Base-by-base conservation (phyloP, 306 rosid genomes). In the Glycine latifolia region DNA sequence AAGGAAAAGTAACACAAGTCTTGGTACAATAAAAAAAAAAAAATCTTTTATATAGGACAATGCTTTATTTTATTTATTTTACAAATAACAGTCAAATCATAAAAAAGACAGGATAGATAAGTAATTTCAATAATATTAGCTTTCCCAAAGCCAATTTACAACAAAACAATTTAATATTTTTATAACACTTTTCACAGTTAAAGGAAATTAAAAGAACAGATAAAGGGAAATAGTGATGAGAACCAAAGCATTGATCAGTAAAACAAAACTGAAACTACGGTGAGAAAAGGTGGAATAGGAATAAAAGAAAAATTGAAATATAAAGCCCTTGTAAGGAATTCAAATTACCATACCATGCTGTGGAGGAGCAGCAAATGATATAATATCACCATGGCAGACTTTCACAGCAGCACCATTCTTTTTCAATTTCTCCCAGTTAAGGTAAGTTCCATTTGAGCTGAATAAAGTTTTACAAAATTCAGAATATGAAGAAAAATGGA, bases 371-470 rank as follows among this genome's bases (percentile, higher is more conserved):
- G 97, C 87, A 83, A 94, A 90, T 16, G 99, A 93, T 77, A 95
- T 79, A 73, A 95, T 90, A 87, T 95, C 98, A 79, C 97, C 97
- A 63, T 95, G 98, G 61, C 74, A 83, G 70, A 95, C 87, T 91
- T 89, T 91, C 67, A 86, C 89, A 74, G 89, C 94, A 71, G 87
- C 81, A 58, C 84, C 82, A 49, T 58, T 89, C 90, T 88, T 95
- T 35, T 77, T 85, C 82, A 89, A 70, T 85, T 75, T 93, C 84
- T 89, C 94, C 97, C 98, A 90, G 78, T 93, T 95, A 73, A 93
- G 84, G 87, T 87, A 95, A 0, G 98, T 95, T 73, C 98, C 99
- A 82, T 95, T 95, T 4, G 91, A 91, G 87, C 97, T 93, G 92
- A 84, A 91, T 49, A 83, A 77, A 46, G 50, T 70, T 73, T 63